Evolutionary conservation across 305 asterid genomes (phyloP).

Genomic region (Fraxinus nigra): DNA sequence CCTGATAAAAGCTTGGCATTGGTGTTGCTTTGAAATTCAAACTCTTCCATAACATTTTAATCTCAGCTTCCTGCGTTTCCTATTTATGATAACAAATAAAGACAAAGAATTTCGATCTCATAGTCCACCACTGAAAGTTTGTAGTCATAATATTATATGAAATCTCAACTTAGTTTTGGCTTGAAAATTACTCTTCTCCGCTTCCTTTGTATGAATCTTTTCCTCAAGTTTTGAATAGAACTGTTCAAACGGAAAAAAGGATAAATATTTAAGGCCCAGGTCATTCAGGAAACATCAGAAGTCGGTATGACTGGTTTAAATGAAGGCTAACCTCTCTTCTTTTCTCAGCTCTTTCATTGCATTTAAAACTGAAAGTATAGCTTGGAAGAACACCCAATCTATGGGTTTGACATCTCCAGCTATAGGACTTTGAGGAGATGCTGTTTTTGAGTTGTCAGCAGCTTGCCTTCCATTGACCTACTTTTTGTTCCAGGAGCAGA

Average conservation of each 20-base stretch:
- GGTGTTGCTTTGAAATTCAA: conserved; percentile 93
- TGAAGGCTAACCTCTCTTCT: conserved; percentile 72
- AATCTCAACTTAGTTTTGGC: conserved; percentile 65
- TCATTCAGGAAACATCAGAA: conserved; percentile 1
- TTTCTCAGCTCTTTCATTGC: conserved; percentile 93
- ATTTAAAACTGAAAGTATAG: conserved; percentile 77
- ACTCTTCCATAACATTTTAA: conserved; percentile 74
- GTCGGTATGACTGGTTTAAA: background rate
- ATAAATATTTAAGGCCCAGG: conserved; percentile 17
- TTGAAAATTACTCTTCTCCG: conserved; percentile 67
- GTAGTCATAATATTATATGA: conserved; percentile 1
- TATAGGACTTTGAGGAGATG: conserved; percentile 52
- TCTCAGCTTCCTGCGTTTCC: conserved; percentile 92
- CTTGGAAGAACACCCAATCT: conserved; percentile 70
- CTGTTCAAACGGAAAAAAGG: conserved; percentile 36
- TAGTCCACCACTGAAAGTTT: background rate
- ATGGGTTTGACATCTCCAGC: conserved; percentile 56
- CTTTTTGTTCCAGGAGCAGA: conserved; percentile 38
- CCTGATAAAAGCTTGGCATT: conserved; percentile 97
- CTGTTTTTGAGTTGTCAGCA: conserved; percentile 33
- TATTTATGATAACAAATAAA: conserved; percentile 21
- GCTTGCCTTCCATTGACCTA: conserved; percentile 44
- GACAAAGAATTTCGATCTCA: conserved; percentile 15
- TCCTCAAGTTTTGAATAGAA: conserved; percentile 90
- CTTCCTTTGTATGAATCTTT: conserved; percentile 88